These are phyloP conservation scores for Phyllosticta paracitricarpa DNA, from an alignment of 2,329 filamentous ascomycete genomes.

Conservation along the genomic window DNA sequence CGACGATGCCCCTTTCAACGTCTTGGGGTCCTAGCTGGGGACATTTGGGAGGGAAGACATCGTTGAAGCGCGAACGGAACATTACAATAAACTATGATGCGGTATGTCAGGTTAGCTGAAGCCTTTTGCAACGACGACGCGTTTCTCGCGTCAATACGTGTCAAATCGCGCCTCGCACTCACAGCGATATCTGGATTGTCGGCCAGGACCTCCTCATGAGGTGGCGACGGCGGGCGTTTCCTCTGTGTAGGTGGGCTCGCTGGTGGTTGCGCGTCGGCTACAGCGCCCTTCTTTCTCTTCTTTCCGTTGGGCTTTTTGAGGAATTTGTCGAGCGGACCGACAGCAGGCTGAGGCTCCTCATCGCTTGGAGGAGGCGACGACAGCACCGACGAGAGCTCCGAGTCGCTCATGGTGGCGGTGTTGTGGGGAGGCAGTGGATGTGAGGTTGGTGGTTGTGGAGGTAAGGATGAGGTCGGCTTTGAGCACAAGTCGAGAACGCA, in stretches of 20 bases:
- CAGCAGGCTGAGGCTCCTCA: constrained; percentile 38
- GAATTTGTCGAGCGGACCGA: constrained; percentile 17
- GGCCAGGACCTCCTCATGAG: constrained; percentile 79
- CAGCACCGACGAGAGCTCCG: constrained; percentile 45
- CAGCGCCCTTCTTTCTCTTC: constrained; percentile 25
- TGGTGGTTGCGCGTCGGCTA: constrained; percentile 30
- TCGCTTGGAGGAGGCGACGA: constrained; percentile 51
- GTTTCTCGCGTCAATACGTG: constrained; percentile 22
- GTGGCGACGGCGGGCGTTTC: constrained; percentile 78
- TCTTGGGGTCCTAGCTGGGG: constrained; percentile 91
- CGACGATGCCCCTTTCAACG: constrained; percentile 75
- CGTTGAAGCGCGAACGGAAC: constrained; percentile 89
- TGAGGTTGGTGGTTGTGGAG: constrained; percentile 8
- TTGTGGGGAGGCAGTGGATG: neutral
- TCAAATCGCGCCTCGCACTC: constrained; percentile 41
- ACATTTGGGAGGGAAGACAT: constrained; percentile 78
- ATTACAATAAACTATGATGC: constrained; percentile 80
- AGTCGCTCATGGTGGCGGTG: constrained; percentile 41
- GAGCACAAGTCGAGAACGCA: constrained; percentile 9
- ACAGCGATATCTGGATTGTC: constrained; percentile 91
- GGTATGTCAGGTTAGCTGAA: constrained; percentile 20
- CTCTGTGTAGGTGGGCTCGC: constrained; percentile 42
- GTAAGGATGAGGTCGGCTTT: constrained; percentile 7
- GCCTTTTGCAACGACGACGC: constrained; percentile 9
- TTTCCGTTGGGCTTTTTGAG: constrained; percentile 17